Conservation (phyloP, 345 rosid genomes). For the Jatropha curcas region DNA sequence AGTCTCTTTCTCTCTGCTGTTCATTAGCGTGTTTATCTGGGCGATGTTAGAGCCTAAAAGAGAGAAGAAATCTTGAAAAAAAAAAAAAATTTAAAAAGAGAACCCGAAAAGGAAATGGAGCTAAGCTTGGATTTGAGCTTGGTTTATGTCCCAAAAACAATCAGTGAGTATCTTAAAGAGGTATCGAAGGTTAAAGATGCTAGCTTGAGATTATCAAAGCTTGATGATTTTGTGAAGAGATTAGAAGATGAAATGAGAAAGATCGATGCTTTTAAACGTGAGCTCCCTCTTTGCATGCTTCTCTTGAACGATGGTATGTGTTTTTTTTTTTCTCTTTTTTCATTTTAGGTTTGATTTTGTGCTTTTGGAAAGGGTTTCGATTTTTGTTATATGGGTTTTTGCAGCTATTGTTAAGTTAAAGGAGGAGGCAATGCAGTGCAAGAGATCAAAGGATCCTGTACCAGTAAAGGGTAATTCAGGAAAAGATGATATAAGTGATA, state of each 20-base stretch:
- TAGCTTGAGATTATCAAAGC: slow-evolving; percentile 40
- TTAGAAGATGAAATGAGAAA: slow-evolving; percentile 71
- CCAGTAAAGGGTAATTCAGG: slow-evolving; percentile 32
- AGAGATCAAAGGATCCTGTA: slow-evolving; percentile 23
- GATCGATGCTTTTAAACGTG: slow-evolving; percentile 71
- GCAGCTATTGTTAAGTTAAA: slow-evolving; percentile 58
- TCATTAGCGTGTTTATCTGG: slow-evolving; percentile 31
- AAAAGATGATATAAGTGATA: slow-evolving; percentile 41
- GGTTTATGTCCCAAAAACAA: slow-evolving; percentile 45
- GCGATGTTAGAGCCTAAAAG: slow-evolving; percentile 17
- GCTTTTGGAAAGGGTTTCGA: slow-evolving; percentile 10
- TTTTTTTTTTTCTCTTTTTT: background rate
- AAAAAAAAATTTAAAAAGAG: background rate
- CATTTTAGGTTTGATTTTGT: background rate
- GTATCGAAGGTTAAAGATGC: slow-evolving; percentile 41
- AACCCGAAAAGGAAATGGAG: slow-evolving; percentile 40
- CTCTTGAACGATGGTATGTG: slow-evolving; percentile 60
- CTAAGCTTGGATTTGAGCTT: slow-evolving; percentile 62
- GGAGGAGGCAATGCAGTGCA: slow-evolving; percentile 49
- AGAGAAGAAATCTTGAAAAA: background rate
- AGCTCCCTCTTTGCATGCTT: slow-evolving; percentile 78
- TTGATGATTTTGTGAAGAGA: slow-evolving; percentile 47
- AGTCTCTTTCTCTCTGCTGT: background rate
- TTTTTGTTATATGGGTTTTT: slow-evolving; percentile 13
- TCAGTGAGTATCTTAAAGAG: slow-evolving; percentile 49